Base-by-base conservation (phyloP, 495 filamentous ascomycete genomes). In the Penicillium angulare region DNA sequence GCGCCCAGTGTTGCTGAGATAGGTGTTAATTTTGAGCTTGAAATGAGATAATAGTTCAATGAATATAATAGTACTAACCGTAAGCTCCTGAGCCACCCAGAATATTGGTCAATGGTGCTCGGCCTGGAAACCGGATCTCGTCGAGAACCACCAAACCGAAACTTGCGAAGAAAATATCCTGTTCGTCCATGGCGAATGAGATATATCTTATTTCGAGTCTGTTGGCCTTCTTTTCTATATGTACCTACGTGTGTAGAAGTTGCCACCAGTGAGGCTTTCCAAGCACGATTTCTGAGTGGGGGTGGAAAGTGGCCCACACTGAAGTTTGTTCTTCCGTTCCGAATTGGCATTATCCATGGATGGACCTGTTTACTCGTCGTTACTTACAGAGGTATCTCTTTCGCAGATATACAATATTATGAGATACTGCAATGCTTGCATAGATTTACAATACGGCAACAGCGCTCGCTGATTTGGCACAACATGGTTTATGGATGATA, bases 101-200 rank as follows among this genome's bases (percentile, higher is more conserved):
- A 3, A 72, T 48, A 49, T 73, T 54, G 4, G 26, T 57, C 27
- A 70, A 47, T 9, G 58, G 54, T 10, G 50, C 24, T 5, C 40
- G 50, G 21, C 58, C 46, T 0, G 60, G 51, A 33, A 67, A 57
- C 12, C 50, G 59, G 39, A 72, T 59, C 26, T 70, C 68, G 23
- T 73, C 68, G 18, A 73, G 63, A 10, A 72, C 56, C 9, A 68
- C 53, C 40, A 65, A 50, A n/a, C 69, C 69, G 16, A 74, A 36
- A 53, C 63, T 66, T 33, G 50, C 41, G 27, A 65, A 74, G 23
- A 40, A 67, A 29, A 56, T 61, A 48, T 49, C 26, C 1, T 27
- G 17, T 12, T 20, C 31, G 15, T 41, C 24, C 49, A 56, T 56
- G 3, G 5, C 5, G 13, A 31, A 31, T 31, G 2, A 31, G 13